phyloP scores from a whole-genome alignment of 2,329 filamentous ascomycete genomes.

The Verticillium dahliae region DNA sequence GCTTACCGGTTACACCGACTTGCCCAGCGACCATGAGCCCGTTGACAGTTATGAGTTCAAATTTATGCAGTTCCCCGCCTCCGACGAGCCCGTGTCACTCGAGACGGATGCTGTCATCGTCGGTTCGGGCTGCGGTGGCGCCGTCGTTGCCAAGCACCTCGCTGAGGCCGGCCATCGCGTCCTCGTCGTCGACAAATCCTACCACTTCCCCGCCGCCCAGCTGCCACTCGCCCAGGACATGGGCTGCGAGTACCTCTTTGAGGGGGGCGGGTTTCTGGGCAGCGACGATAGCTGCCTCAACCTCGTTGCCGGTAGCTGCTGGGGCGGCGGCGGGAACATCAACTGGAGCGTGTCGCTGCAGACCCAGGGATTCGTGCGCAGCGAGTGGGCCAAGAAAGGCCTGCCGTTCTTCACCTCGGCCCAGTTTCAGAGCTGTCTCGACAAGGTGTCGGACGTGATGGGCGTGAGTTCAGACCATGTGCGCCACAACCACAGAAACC shows the following conservation, averaged over 20 bases:
- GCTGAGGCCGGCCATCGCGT: slow-evolving; percentile 70
- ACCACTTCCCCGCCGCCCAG: slow-evolving; percentile 65
- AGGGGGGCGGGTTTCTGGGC: slow-evolving; percentile 54
- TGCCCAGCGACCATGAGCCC: slow-evolving; percentile 43
- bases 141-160: slow-evolving; percentile 72
- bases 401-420: slow-evolving; percentile 67
- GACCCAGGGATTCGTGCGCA: slow-evolving; percentile 68
- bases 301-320: slow-evolving; percentile 63
- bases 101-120: slow-evolving; percentile 80
- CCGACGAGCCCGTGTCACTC: slow-evolving; percentile 46
- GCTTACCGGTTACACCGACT: slow-evolving; percentile 51
- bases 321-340: slow-evolving; percentile 81
- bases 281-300: slow-evolving; percentile 52
- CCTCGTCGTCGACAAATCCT: slow-evolving; percentile 75
- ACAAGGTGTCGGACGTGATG: slow-evolving; percentile 73
- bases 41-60: slow-evolving; percentile 47
- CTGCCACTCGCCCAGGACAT: slow-evolving; percentile 66
- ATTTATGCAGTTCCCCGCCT: slow-evolving; percentile 47
- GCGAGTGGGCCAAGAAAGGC: slow-evolving; percentile 69
- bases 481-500: slow-evolving; percentile 67
- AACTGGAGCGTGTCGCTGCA: slow-evolving; percentile 70
- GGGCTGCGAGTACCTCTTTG: slow-evolving; percentile 59
- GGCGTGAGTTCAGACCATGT: slow-evolving; percentile 62
- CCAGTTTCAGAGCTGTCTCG: slow-evolving; percentile 71
- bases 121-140: slow-evolving; percentile 81